phyloP scores from a whole-genome alignment of 306 rosid genomes.

The Cucumis cinereus region DNA sequence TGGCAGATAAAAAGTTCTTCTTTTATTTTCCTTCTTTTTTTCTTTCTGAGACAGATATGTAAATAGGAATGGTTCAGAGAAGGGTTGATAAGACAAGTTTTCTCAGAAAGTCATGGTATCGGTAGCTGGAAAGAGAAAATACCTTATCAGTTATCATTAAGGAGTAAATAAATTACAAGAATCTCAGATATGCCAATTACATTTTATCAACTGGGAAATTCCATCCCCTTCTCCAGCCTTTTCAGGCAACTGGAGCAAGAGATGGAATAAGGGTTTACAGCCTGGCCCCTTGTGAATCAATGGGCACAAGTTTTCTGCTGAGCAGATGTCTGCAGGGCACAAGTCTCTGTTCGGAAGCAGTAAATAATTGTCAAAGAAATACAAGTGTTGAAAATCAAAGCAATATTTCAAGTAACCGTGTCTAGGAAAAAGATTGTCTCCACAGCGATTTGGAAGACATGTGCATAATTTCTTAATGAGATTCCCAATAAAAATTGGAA shows the following conservation, averaged over 20 bases:
- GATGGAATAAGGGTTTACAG: slow-evolving; percentile 75
- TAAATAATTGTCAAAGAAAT: slow-evolving; percentile 55
- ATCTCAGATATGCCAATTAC: slow-evolving; percentile 21
- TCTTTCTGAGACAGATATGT: neutral
- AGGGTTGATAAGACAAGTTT: neutral
- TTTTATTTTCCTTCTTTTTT: neutral
- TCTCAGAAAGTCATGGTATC: neutral
- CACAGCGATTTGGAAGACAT: neutral
- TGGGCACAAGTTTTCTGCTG: too few relatives aligned
- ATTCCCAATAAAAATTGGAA: neutral
- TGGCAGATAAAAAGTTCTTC: neutral
- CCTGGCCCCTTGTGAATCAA: slow-evolving; percentile 11
- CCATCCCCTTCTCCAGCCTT: slow-evolving; percentile 52
- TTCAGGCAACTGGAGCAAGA: slow-evolving; percentile 70
- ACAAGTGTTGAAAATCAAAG: slow-evolving; percentile 29
- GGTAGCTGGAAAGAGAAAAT: neutral
- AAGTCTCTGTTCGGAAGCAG: slow-evolving; percentile 46
- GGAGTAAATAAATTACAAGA: neutral
- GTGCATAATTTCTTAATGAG: neutral
- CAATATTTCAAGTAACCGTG: slow-evolving; percentile 31
- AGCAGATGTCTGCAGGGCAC: slow-evolving; percentile 41
- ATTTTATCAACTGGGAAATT: slow-evolving; percentile 27
- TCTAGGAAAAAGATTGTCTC: slow-evolving; percentile 24
- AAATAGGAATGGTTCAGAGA: neutral
- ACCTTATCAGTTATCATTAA: neutral